phyloP scores from a whole-genome alignment of 306 rosid genomes.

The Pterocarpus santalinus region DNA sequence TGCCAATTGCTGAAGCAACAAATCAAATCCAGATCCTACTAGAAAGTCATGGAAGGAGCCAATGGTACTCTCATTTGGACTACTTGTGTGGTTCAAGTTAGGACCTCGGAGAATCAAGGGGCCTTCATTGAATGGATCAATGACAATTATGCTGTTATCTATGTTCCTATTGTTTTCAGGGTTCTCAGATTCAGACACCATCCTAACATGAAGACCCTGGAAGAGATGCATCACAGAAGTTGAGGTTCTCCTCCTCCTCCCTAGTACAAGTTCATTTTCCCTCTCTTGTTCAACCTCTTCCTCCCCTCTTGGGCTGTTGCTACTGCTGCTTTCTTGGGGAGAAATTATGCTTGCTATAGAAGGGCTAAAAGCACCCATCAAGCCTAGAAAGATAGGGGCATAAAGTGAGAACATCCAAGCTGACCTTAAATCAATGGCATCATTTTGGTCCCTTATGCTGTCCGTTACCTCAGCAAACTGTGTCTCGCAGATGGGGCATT shows the following conservation, averaged over 20 bases:
- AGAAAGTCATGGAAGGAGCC: conserved; percentile 75
- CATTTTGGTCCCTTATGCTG: conserved; percentile 40
- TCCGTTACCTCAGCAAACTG: conserved; percentile 49
- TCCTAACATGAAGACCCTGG: conserved; percentile 42
- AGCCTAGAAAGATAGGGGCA: conserved; percentile 54
- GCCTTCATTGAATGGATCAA: conserved; percentile 51
- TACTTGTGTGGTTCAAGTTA: conserved; percentile 44
- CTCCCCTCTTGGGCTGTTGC: conserved; percentile 10
- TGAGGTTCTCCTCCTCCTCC: conserved; percentile 50
- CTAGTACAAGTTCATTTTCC: conserved; percentile 41
- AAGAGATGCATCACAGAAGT: conserved; percentile 49
- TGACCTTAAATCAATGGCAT: conserved; percentile 48
- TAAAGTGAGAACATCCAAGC: conserved; percentile 54
- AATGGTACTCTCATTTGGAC: conserved; percentile 49
- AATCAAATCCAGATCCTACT: conserved; percentile 73
- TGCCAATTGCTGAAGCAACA: conserved; percentile 73
- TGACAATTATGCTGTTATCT: conserved; percentile 41
- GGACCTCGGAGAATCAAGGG: conserved; percentile 55
- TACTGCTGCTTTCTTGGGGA: conserved; percentile 30
- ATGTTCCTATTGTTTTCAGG: conserved; percentile 39
- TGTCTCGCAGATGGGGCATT: conserved; percentile 57
- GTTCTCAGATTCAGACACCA: conserved; percentile 47
- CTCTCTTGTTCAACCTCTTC: conserved; percentile 45
- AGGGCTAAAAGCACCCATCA: conserved; percentile 55
- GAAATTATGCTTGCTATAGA: conserved; percentile 38